Evolutionary conservation across 306 rosid genomes (phyloP).

Genomic region (Ochetophila trinervis): DNA sequence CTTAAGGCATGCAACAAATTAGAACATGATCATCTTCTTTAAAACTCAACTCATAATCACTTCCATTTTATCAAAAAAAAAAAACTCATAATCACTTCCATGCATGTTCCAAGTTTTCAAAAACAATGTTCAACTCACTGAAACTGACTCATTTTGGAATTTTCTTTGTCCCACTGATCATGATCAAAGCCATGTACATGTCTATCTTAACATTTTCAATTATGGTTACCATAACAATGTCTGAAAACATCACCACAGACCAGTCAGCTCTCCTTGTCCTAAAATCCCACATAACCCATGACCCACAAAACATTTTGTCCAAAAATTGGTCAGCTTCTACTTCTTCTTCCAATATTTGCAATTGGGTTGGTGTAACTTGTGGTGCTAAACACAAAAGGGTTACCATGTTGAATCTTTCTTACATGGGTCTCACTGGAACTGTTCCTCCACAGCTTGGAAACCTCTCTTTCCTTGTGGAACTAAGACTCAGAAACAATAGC

Average conservation of each 20-base stretch:
- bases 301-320: slow-evolving; percentile 1
- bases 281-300: slow-evolving; percentile 12
- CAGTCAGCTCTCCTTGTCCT: slow-evolving; percentile 26
- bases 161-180: no score
- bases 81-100: no score
- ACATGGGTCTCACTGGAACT: slow-evolving; percentile 14
- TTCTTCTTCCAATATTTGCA: slow-evolving; percentile 12
- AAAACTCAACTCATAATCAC: no score
- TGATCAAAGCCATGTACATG: no score
- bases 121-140: no score
- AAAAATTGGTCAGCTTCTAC: slow-evolving; percentile 15
- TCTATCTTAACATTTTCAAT: no score
- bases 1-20: no score
- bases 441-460: slow-evolving; percentile 22
- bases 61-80: no score
- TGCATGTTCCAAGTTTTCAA: no score
- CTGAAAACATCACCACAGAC: slow-evolving; percentile 12
- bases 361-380: slow-evolving; percentile 19
- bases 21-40: no score
- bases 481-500: slow-evolving; percentile 16
- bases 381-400: slow-evolving; percentile 2
- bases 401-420: slow-evolving; percentile 12
- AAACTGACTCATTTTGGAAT: no score
- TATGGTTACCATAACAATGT: background rate
- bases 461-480: slow-evolving; percentile 9